Percentiles rank a stretch among this genome's conserved stretches.
Conservation (phyloP, 208 protist species). For the Leishmania lainsoni region DNA sequence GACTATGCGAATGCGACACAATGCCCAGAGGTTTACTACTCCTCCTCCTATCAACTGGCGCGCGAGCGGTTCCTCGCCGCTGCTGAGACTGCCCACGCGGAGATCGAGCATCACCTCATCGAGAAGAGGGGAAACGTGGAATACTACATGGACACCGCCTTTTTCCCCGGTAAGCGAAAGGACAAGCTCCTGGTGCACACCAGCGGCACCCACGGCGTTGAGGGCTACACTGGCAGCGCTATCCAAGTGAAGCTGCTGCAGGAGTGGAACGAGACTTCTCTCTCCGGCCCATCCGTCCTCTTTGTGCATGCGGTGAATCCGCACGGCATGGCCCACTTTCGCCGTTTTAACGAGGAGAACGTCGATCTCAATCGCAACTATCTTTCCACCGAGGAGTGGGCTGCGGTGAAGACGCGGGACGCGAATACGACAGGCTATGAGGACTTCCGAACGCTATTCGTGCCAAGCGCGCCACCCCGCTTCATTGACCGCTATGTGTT, state of each 20-base stretch:
- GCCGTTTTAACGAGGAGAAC: slow-evolving; percentile 85
- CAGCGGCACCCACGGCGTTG: slow-evolving; percentile 78
- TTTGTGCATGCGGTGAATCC: slow-evolving; percentile 90
- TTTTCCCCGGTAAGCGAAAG: slow-evolving; percentile 50
- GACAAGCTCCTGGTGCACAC: slow-evolving; percentile 78
- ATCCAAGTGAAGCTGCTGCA: slow-evolving; percentile 79
- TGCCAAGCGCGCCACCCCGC: slow-evolving; percentile 40
- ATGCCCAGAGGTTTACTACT: slow-evolving; percentile 73
- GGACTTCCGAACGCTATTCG: slow-evolving; percentile 36
- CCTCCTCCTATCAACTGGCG: slow-evolving; percentile 62
- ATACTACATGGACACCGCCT: slow-evolving; percentile 83
- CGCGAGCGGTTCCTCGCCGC: slow-evolving; percentile 80
- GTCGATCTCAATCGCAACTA: slow-evolving; percentile 88
- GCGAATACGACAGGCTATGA: slow-evolving; percentile 59
- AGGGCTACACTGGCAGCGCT: slow-evolving; percentile 85
- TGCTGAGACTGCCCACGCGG: slow-evolving; percentile 45
- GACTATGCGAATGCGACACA: slow-evolving; percentile 60
- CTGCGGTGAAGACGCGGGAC: slow-evolving; percentile 34
- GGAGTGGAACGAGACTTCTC: slow-evolving; percentile 56
- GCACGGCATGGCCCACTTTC: slow-evolving; percentile 83
- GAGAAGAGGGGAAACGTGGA: slow-evolving; percentile 44
- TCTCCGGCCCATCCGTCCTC: slow-evolving; percentile 67
- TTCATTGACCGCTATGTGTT: slow-evolving; percentile 79
- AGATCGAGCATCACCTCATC: slow-evolving; percentile 56
- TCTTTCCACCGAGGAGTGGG: slow-evolving; percentile 61